Conservation (phyloP, 2,329 filamentous ascomycete species). For the Fusarium abutilonis region DNA sequence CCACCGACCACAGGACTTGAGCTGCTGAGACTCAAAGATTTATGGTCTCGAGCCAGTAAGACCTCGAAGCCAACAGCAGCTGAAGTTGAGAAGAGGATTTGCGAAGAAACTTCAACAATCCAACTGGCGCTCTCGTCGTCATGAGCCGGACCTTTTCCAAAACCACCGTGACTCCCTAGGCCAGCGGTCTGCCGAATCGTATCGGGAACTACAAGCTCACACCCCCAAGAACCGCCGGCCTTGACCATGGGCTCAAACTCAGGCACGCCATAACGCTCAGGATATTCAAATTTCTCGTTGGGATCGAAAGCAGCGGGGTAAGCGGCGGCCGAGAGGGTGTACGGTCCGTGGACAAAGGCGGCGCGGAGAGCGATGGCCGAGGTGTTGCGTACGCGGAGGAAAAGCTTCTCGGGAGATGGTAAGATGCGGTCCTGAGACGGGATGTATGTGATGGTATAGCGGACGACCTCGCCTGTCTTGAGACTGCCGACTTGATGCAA, state of each 20-base stretch:
- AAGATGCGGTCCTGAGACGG: constrained; percentile 89
- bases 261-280: constrained; percentile 77
- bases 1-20: constrained; percentile 58
- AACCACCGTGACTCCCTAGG: constrained; percentile 56
- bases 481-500: constrained; percentile 90
- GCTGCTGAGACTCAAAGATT: constrained; percentile 75
- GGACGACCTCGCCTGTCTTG: constrained; percentile 92
- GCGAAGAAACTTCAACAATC: constrained; percentile 90
- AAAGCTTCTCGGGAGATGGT: constrained; percentile 81
- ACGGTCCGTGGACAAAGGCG: constrained; percentile 95
- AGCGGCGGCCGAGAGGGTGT: constrained; percentile 86
- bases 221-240: constrained; percentile 87
- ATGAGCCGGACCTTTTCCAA: constrained; percentile 57
- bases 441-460: constrained; percentile 92
- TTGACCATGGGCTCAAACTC: constrained; percentile 98
- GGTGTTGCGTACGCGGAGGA: constrained; percentile 91
- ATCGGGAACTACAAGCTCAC: constrained; percentile 82
- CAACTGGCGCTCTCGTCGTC: constrained; percentile 74
- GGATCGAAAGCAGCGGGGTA: constrained; percentile 87
- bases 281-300: constrained; percentile 77
- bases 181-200: constrained; percentile 74
- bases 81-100: constrained; percentile 91
- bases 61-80: constrained; percentile 91
- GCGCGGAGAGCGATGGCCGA: constrained; percentile 90
- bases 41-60: constrained; percentile 84